Evolutionary conservation across 768 basidiomycete genomes (phyloP), one percentile per base, ranked within the genome.

Genomic region (Mrakia hoshinonis): DNA sequence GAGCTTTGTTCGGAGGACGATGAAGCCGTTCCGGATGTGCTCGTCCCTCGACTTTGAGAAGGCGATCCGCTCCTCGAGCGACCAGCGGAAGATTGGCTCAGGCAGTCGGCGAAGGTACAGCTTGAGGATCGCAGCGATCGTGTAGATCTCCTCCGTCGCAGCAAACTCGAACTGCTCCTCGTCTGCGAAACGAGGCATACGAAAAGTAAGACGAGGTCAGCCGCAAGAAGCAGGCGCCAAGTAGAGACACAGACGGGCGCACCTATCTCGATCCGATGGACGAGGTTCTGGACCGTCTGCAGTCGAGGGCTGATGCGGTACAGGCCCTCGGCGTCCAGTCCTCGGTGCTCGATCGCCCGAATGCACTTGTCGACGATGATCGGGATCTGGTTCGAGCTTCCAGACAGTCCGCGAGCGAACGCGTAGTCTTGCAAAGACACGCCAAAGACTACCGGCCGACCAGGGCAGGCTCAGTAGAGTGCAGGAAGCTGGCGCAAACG

Each of bases 71-170:
- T 73, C 72, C 3, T 10, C 13, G 9, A 73, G 72, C 1, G 67
- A 58, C 67, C 66, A 73, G 12, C 72, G 66, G 61, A 73, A 68
- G 18, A 68, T 26, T 4, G 72, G 72, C 29, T 73, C 72, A 31
- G 72, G 72, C 4, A 73, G 67, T 7, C 62, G 72, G 10, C 72
- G 66, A 31, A 73, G 67, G 52, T 73, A 73, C 39, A 73, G 72
- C 49, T 73, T 73, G 67, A 73, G 67, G 72, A 73, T 73, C 18
- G 72, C 67, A 31, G 72, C 72, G 46, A 73, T 55, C 4, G 72
- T 73, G 51, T 67, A 67, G 38, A 67, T 67, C 67, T 73, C 72
- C 43, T 73, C 72, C 13, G 60, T 39, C 36, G 34, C 46, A 6
- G 66, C 54, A 29, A 73, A 73, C 29, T 73, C 54, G 46, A 73